Percentiles rank a stretch among this genome's conserved stretches.
phyloP scores from a whole-genome alignment of 805 yeast species.

The Tetrapisispora namnaoensis region DNA sequence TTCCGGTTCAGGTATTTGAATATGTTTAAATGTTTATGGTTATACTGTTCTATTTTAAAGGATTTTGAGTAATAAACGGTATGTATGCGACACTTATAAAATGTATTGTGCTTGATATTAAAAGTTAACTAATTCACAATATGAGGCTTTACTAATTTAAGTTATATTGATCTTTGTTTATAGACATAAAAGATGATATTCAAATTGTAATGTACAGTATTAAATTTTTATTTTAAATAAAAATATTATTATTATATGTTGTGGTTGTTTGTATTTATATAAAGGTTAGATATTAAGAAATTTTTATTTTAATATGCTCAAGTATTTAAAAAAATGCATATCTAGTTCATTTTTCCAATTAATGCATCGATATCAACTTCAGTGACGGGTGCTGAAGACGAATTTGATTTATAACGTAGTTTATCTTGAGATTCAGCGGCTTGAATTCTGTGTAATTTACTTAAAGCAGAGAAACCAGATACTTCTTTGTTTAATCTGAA shows the following conservation, averaged over 20 bases:
- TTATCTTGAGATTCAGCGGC: conserved; percentile 41
- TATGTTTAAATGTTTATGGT: too few species aligned
- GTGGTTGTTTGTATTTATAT: not conserved
- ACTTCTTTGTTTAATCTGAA: conserved; percentile 61
- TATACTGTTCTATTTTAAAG: too few species aligned
- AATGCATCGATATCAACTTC: conserved; percentile 67
- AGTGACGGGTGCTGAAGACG: conserved; percentile 54
- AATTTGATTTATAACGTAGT: conserved; percentile 39
- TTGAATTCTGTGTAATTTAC: conserved; percentile 55
- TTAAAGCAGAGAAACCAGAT: conserved; percentile 65
- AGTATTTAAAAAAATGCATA: not conserved
- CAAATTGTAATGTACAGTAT: not conserved
- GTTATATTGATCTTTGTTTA: not conserved
- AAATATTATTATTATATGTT: too few species aligned
- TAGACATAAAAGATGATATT: not conserved
- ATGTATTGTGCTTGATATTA: too few species aligned
- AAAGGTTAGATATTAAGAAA: not conserved
- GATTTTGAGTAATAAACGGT: too few species aligned
- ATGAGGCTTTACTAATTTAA: not conserved
- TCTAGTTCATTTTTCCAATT: conserved; percentile 50
- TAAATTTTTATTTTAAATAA: too few species aligned
- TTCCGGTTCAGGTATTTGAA: not conserved
- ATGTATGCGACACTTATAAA: too few species aligned
- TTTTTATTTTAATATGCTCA: not conserved
- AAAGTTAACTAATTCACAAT: too few species aligned